phyloP scores from a whole-genome alignment of 2,329 filamentous ascomycete genomes.

The Pseudocercospora fijiensis region DNA sequence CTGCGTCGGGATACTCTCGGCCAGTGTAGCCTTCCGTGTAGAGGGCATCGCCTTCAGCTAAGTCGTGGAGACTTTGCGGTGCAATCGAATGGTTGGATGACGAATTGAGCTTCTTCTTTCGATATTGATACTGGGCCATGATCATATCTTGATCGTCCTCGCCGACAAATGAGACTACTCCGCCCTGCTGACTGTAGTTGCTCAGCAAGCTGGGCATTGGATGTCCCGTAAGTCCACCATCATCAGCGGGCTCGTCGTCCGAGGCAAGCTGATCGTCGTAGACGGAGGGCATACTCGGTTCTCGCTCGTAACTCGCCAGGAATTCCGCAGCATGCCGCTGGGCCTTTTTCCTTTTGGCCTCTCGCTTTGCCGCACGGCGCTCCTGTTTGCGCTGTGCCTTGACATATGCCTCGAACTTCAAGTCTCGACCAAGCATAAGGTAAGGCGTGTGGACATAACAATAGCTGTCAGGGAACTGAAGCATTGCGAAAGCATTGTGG shows the following conservation, averaged over 20 bases:
- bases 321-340: conserved; percentile 13
- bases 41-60: conserved; percentile 20
- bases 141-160: conserved; percentile 54
- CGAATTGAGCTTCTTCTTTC: conserved; percentile 35
- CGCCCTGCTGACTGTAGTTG: conserved; percentile 37
- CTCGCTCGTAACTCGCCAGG: conserved; percentile 30
- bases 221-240: conserved; percentile 32
- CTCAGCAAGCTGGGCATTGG: conserved; percentile 33
- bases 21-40: conserved; percentile 32
- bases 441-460: conserved; percentile 77
- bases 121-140: conserved; percentile 16
- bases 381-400: conserved; percentile 15
- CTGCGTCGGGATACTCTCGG: conserved; percentile 40
- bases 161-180: conserved; percentile 41
- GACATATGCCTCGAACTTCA: conserved; percentile 23
- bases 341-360: neutral
- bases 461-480: conserved; percentile 72
- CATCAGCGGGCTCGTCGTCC: conserved; percentile 16
- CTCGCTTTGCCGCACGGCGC: conserved; percentile 6
- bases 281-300: conserved; percentile 33
- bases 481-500: conserved; percentile 57
- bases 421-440: conserved; percentile 69
- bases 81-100: conserved; percentile 53
- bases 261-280: conserved; percentile 25
- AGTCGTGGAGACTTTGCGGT: conserved; percentile 27